Evolutionary conservation across 805 yeast species (phyloP).

Genomic region (Kuraishia cidri): DNA sequence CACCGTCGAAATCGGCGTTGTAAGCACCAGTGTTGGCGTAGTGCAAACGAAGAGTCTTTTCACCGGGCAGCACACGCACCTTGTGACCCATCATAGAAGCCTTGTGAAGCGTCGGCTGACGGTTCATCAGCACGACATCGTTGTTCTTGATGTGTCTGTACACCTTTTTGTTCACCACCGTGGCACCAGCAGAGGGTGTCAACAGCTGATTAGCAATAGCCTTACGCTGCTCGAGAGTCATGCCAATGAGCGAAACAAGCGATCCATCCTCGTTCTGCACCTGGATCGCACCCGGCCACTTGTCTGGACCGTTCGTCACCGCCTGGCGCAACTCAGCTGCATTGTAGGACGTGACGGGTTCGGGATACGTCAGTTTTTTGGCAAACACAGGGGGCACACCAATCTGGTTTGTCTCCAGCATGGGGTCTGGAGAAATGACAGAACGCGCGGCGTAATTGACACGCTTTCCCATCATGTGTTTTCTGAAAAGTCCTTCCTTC

Average conservation of each 20-base stretch:
- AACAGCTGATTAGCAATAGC: slow-evolving; percentile 89
- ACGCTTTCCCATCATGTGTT: slow-evolving; percentile 99
- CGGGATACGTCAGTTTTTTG: slow-evolving; percentile 90
- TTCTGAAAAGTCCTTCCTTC: slow-evolving; percentile 97
- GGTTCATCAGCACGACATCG: slow-evolving; percentile 95
- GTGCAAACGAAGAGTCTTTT: slow-evolving; percentile 91
- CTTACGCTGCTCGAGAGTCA: slow-evolving; percentile 90
- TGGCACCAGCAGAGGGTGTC: slow-evolving; percentile 67
- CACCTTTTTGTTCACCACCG: slow-evolving; percentile 82
- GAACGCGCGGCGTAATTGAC: slow-evolving; percentile 99
- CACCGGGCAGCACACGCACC: slow-evolving; percentile 95
- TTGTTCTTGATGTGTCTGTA: slow-evolving; percentile 89
- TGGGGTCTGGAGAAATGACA: slow-evolving; percentile 98
- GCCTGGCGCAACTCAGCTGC: slow-evolving; percentile 88
- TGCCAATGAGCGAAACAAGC: slow-evolving; percentile 70
- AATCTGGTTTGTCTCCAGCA: slow-evolving; percentile 93
- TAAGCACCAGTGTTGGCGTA: slow-evolving; percentile 99
- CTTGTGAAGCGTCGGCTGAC: slow-evolving; percentile 98
- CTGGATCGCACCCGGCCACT: slow-evolving; percentile 98
- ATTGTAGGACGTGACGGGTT: slow-evolving; percentile 91
- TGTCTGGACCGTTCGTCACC: slow-evolving; percentile 94
- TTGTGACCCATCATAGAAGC: slow-evolving; percentile 99
- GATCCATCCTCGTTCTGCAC: slow-evolving; percentile 94
- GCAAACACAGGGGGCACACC: slow-evolving; percentile 99
- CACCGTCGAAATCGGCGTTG: slow-evolving; percentile 99